phyloP scores from a whole-genome alignment of 2,329 filamentous ascomycete species.

The Ophidiomyces ophidiicola region DNA sequence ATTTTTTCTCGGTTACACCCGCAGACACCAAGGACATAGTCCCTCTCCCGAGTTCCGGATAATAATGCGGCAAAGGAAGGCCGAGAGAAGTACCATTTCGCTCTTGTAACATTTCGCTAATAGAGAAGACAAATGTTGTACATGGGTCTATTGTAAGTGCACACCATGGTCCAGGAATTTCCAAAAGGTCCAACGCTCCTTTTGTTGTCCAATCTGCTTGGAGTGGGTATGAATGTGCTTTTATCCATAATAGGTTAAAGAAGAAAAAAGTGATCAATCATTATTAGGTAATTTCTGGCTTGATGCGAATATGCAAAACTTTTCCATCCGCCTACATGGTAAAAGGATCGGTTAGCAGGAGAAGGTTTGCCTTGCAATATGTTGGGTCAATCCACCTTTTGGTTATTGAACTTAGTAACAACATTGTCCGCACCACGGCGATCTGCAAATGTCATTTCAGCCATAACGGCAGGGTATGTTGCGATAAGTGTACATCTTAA shows the following conservation, averaged over 20 bases:
- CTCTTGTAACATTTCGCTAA: neutral
- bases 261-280: neutral
- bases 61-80: neutral
- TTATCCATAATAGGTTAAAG: neutral
- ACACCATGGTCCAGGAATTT: too few species aligned
- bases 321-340: constrained; percentile 45
- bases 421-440: constrained; percentile 46
- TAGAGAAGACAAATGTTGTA: constrained; percentile 3
- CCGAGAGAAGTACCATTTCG: neutral
- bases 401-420: constrained; percentile 50
- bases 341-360: neutral
- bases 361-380: neutral
- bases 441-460: constrained; percentile 47
- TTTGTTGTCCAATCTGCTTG: too few species aligned
- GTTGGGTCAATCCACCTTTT: constrained; percentile 37
- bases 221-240: too few species aligned
- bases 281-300: constrained; percentile 19
- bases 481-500: constrained; percentile 42
- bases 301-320: constrained; percentile 46
- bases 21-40: too few species aligned
- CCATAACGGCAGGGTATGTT: constrained; percentile 46
- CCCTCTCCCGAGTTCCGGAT: too few species aligned
- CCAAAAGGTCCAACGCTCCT: too few species aligned
- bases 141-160: constrained; percentile 1
- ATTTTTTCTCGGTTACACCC: too few species aligned